These are phyloP conservation scores for Penicillium sp. DNA, from an alignment of 2,329 filamentous ascomycete genomes.

Conservation along the genomic window DNA sequence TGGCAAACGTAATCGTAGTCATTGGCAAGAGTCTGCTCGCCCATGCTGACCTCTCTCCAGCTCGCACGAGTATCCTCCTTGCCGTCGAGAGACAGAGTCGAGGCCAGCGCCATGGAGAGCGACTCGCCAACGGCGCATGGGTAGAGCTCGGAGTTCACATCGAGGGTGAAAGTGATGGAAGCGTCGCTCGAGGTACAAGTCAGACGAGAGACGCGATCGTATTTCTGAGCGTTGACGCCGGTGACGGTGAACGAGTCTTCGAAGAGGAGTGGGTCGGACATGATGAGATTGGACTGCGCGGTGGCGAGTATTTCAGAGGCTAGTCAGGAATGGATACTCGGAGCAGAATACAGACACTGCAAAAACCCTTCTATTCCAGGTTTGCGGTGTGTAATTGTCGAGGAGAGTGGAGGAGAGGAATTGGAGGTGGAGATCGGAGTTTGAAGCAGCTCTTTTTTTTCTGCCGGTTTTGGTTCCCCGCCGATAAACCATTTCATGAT, in stretches of 20 bases:
- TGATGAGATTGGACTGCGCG: slow-evolving; percentile 46
- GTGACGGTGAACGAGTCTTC: slow-evolving; percentile 88
- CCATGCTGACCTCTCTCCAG: slow-evolving; percentile 73
- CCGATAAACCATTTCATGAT: slow-evolving; percentile 18
- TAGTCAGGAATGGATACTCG: neutral
- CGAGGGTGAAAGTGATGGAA: slow-evolving; percentile 75
- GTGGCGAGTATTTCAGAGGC: neutral
- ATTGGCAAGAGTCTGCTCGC: slow-evolving; percentile 56
- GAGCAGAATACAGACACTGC: neutral
- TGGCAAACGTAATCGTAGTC: slow-evolving; percentile 55
- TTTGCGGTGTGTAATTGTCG: slow-evolving; percentile 2
- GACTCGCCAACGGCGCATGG: slow-evolving; percentile 72
- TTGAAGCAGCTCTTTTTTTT: slow-evolving; percentile 33
- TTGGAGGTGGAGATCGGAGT: slow-evolving; percentile 21
- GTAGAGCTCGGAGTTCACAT: slow-evolving; percentile 93
- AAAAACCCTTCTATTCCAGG: neutral
- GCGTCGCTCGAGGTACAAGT: slow-evolving; percentile 73
- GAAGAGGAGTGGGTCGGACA: slow-evolving; percentile 88
- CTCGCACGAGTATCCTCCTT: slow-evolving; percentile 70
- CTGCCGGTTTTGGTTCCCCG: slow-evolving; percentile 26
- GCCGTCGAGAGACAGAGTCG: slow-evolving; percentile 83
- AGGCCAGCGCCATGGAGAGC: slow-evolving; percentile 78
- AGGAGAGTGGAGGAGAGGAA: slow-evolving; percentile 10
- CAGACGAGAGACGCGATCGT: slow-evolving; percentile 91
- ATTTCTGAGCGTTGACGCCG: slow-evolving; percentile 78